A percentile compares a stretch with the other conserved stretches of the same genome.
Evolutionary conservation across 192 early-diverging fungal genomes (phyloP).

Genomic region (Backusella westeae): DNA sequence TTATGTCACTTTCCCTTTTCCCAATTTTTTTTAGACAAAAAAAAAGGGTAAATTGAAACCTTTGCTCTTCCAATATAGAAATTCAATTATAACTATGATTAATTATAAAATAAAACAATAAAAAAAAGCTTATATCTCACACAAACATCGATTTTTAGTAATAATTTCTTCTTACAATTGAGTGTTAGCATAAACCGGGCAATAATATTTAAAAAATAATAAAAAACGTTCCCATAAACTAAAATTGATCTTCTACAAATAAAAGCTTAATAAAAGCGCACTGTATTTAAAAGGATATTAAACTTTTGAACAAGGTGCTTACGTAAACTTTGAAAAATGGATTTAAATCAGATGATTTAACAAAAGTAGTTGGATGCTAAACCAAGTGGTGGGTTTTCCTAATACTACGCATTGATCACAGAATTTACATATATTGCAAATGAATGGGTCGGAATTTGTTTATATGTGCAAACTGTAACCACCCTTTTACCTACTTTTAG

Average conservation of each 20-base stretch:
- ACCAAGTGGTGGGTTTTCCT: neutral
- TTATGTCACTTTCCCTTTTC: neutral
- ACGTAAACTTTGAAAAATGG: neutral
- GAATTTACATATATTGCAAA: neutral
- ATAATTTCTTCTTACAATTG: neutral
- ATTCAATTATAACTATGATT: neutral
- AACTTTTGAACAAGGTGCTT: neutral
- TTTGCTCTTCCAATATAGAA: neutral
- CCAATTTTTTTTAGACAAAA: neutral
- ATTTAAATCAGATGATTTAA: neutral
- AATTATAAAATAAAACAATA: neutral
- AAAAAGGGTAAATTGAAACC: neutral
- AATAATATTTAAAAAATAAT: neutral
- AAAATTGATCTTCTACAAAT: neutral
- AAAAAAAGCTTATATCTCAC: neutral
- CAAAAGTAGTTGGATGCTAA: neutral
- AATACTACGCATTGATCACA: neutral
- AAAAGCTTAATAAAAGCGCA: neutral
- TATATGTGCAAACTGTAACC: neutral
- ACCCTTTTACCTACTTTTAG: neutral
- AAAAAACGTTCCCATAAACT: neutral
- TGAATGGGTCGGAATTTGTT: neutral
- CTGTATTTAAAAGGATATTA: neutral
- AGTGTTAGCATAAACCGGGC: neutral
- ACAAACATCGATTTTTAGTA: neutral